Percentiles rank a stretch among this genome's conserved stretches.
Evolutionary conservation across 495 filamentous ascomycete species (phyloP).

Genomic region (Elasticomyces elasticus): DNA sequence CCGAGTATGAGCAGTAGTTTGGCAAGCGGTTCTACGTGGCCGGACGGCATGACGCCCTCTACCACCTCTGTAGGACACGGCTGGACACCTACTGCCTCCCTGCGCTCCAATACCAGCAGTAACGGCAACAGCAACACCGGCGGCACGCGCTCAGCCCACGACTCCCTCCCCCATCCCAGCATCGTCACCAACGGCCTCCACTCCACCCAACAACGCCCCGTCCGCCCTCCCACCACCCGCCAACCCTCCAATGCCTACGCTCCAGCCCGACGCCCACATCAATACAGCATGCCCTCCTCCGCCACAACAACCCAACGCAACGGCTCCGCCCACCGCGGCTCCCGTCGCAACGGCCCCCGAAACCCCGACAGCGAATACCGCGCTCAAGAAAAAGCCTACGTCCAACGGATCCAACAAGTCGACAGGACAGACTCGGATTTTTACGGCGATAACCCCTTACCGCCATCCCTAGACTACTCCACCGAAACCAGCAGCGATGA

Average conservation of each 20-base stretch:
- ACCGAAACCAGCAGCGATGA: conserved; percentile 83
- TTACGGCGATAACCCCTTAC: conserved; percentile 57
- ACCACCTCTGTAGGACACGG: background rate
- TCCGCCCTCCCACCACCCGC: conserved; percentile 3
- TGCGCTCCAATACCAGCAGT: background rate
- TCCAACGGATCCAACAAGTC: conserved; percentile 63
- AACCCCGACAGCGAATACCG: conserved; percentile 73
- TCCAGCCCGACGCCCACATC: conserved; percentile 62
- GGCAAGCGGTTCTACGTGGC: background rate
- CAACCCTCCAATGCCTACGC: conserved; percentile 61
- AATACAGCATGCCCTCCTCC: conserved; percentile 39
- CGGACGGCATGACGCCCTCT: background rate
- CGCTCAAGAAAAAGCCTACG: conserved; percentile 75
- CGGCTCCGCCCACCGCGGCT: conserved; percentile 41
- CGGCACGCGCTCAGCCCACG: background rate
- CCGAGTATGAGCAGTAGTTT: background rate
- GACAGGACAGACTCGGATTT: conserved; percentile 54
- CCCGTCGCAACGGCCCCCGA: conserved; percentile 34
- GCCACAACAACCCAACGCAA: conserved; percentile 40
- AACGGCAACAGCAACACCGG: background rate
- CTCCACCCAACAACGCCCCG: conserved; percentile 3
- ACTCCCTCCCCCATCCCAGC: background rate
- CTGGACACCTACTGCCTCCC: background rate
- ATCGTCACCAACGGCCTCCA: conserved; percentile 17
- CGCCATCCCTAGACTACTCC: conserved; percentile 52